Evolutionary conservation across 805 yeast species (phyloP), one percentile per base, ranked within the genome.

Genomic region (Brettanomyces nanus): DNA sequence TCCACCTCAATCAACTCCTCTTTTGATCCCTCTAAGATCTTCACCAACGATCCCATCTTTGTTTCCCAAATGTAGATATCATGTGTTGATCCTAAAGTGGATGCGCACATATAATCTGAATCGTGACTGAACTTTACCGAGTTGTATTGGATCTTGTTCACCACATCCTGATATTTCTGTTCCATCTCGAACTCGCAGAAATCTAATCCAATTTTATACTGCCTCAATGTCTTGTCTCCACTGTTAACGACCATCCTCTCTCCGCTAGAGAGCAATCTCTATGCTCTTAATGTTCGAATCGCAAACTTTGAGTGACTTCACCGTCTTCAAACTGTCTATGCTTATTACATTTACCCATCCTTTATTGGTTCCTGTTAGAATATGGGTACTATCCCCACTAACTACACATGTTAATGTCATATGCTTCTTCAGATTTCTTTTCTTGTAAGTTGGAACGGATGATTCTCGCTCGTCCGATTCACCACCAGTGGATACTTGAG

Each of bases 61-160:
- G 95, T 84, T 54, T 90, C 97, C 97, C 97, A 89, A 41, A 90
- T 72, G 56, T 87, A 89, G 32, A 90, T 68, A 49, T 85, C 95
- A 53, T 87, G 95, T 0, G 92, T 80, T 4, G 89, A 79, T 10
- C 95, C 95, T 55, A 75, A 78, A 0, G 95, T 83, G 0, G 95
- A 78, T 0, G 96, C 97, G 37, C 85, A 78, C n/a, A 89, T 59
- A 54, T 83, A 89, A 41, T 90, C 97, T 1, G 78, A 80, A 46
- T 75, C 77, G 40, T 79, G 75, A 46, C 84, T 83, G 60, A 84
- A 80, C 7, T 77, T 63, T 4, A 85, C 77, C 0, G 85, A 68
- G 54, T 86, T 87, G 96, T 96, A 89, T 54, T 85, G 95, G 34
- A 86, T 65, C 45, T 81, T 65, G 58, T 86, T 89, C 26, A 89